Evolutionary conservation across 306 rosid genomes (phyloP).

Genomic region (Purshia tridentata): DNA sequence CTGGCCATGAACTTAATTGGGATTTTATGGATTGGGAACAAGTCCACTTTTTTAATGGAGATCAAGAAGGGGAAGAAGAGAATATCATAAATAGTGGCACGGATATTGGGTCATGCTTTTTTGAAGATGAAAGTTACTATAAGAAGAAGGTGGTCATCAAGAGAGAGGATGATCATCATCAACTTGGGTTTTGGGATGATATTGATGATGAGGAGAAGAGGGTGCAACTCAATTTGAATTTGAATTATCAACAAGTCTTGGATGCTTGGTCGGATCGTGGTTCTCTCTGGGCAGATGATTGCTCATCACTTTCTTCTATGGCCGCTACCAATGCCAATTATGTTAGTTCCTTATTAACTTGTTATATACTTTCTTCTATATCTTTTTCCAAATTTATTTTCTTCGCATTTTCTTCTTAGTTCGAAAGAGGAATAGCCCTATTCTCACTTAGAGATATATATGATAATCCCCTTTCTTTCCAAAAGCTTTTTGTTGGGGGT

Average conservation of each 20-base stretch:
- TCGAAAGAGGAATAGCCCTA: too few relatives aligned
- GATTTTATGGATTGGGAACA: slow-evolving; percentile 62
- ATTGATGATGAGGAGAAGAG: slow-evolving; percentile 40
- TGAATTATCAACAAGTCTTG: slow-evolving; percentile 77
- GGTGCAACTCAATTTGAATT: slow-evolving; percentile 60
- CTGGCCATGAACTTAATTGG: slow-evolving; percentile 45
- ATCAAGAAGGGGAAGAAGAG: slow-evolving; percentile 30
- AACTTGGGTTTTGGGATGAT: slow-evolving; percentile 42
- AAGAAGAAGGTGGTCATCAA: slow-evolving; percentile 22
- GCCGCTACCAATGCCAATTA: slow-evolving; percentile 39
- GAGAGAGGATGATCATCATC: slow-evolving; percentile 30
- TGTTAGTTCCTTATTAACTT: slow-evolving; percentile 41
- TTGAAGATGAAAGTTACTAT: slow-evolving; percentile 30
- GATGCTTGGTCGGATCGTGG: slow-evolving; percentile 89
- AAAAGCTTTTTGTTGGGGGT: too few relatives aligned
- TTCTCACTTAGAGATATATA: too few relatives aligned
- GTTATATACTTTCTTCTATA: background rate
- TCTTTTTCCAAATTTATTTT: background rate
- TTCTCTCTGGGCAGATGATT: slow-evolving; percentile 59
- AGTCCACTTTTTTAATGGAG: slow-evolving; percentile 25
- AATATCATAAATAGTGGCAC: background rate
- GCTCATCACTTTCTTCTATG: slow-evolving; percentile 41
- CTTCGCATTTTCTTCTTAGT: background rate
- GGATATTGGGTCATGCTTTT: slow-evolving; percentile 24
- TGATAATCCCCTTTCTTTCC: too few relatives aligned